These are phyloP conservation scores for Dothideomycetes sp. DNA, from an alignment of 2,329 filamentous ascomycete genomes.

Conservation along the genomic window DNA sequence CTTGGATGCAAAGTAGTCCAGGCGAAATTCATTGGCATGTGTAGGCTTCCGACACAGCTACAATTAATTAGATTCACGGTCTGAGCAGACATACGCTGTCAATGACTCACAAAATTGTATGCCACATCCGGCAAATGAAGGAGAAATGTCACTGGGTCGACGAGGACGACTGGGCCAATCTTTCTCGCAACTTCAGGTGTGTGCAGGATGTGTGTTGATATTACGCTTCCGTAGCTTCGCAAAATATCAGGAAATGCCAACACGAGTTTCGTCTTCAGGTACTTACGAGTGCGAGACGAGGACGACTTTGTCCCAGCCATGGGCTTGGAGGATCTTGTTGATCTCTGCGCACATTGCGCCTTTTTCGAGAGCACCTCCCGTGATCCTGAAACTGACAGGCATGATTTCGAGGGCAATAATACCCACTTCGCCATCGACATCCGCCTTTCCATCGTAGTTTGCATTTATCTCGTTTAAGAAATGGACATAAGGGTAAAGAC, in stretches of 20 bases:
- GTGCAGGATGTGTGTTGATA: constrained; percentile 51
- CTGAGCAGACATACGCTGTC: background rate
- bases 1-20: constrained; percentile 60
- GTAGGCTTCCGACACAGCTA: constrained; percentile 11
- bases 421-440: constrained; percentile 41
- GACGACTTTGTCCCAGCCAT: constrained; percentile 48
- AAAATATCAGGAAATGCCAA: background rate
- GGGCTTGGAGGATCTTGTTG: constrained; percentile 43
- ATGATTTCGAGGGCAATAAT: constrained; percentile 57
- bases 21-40: constrained; percentile 57
- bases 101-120: constrained; percentile 50
- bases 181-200: constrained; percentile 31
- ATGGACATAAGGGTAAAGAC: constrained; percentile 49
- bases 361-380: constrained; percentile 39
- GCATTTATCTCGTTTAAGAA: constrained; percentile 40
- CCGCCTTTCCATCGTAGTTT: constrained; percentile 5
- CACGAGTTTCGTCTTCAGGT: no score
- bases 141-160: constrained; percentile 56
- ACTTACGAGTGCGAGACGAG: constrained; percentile 41
- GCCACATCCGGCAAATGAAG: constrained; percentile 60
- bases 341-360: constrained; percentile 47
- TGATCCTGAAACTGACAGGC: constrained; percentile 53
- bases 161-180: constrained; percentile 40
- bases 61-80: background rate
- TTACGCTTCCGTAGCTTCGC: constrained; percentile 48